These are phyloP conservation scores for Didymellaceae sp. DNA, from an alignment of 2,329 filamentous ascomycete genomes.

Conservation along the genomic window DNA sequence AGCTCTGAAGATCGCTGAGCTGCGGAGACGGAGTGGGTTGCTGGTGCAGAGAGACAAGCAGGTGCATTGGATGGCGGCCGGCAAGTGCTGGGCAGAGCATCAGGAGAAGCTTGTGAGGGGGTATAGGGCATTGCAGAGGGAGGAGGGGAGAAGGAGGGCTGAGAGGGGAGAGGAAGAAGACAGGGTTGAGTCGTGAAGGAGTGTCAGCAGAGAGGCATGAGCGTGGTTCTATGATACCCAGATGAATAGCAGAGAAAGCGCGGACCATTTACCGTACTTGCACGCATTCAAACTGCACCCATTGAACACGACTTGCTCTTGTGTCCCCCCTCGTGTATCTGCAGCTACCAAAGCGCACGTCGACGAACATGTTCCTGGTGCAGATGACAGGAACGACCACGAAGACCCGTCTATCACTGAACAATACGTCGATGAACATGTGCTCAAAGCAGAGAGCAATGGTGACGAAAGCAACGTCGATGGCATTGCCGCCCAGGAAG, in stretches of 20 bases:
- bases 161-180: slow-evolving; percentile 56
- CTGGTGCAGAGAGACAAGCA: slow-evolving; percentile 71
- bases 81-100: slow-evolving; percentile 72
- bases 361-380: too few species aligned
- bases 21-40: slow-evolving; percentile 68
- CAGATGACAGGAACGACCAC: too few species aligned
- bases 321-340: too few species aligned
- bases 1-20: slow-evolving; percentile 65
- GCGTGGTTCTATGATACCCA: neutral
- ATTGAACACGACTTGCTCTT: too few species aligned
- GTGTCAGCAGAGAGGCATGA: neutral
- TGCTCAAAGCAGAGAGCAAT: too few species aligned
- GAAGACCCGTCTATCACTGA: too few species aligned
- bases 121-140: slow-evolving; percentile 70
- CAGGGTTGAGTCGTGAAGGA: slow-evolving; percentile 51
- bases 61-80: slow-evolving; percentile 70
- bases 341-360: too few species aligned
- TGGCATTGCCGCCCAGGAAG: too few species aligned
- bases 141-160: slow-evolving; percentile 63
- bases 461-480: too few species aligned
- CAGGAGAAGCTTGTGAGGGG: slow-evolving; percentile 70
- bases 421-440: too few species aligned
- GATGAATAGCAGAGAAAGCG: neutral
- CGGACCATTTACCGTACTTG: too few species aligned
- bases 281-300: too few species aligned